Percentiles rank a stretch among this genome's conserved stretches.
Evolutionary conservation across 1,139 yeast genomes (phyloP).

Genomic region (Zygoascus sp.): DNA sequence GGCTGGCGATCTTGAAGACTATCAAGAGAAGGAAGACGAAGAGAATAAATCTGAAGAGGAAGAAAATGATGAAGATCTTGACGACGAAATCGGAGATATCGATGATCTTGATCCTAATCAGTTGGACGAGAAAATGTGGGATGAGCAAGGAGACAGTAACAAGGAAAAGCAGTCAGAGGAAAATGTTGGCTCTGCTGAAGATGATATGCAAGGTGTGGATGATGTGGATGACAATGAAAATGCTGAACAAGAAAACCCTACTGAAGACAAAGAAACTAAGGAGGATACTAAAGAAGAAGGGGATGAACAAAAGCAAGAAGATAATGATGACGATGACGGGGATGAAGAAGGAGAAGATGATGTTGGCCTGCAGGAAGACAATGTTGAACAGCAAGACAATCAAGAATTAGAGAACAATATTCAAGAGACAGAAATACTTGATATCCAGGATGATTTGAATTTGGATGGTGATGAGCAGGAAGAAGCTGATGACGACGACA

Average conservation of each 20-base stretch:
- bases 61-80: constrained; percentile 58
- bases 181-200: constrained; percentile 73
- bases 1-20: constrained; percentile 88
- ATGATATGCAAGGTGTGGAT: constrained; percentile 67
- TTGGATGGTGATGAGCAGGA: constrained; percentile 33
- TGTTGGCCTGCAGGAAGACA: constrained; percentile 83
- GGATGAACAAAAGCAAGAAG: constrained; percentile 37
- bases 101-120: constrained; percentile 94
- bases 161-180: constrained; percentile 63
- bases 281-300: constrained; percentile 39
- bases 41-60: constrained; percentile 52
- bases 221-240: constrained; percentile 38
- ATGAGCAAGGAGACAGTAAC: constrained; percentile 70
- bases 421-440: constrained; percentile 37
- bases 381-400: constrained; percentile 71
- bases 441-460: constrained; percentile 34
- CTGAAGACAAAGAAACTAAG: constrained; percentile 32
- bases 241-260: constrained; percentile 28
- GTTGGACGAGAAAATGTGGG: constrained; percentile 98
- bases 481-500: constrained; percentile 31
- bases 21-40: constrained; percentile 50
- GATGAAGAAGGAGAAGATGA: constrained; percentile 65
- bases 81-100: constrained; percentile 85
- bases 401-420: constrained; percentile 41
- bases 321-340: constrained; percentile 40